Percentiles rank a stretch among this genome's conserved stretches.
Evolutionary conservation across 352 stramenopile species (phyloP).

Genomic region (Globisporangium mamillatum): DNA sequence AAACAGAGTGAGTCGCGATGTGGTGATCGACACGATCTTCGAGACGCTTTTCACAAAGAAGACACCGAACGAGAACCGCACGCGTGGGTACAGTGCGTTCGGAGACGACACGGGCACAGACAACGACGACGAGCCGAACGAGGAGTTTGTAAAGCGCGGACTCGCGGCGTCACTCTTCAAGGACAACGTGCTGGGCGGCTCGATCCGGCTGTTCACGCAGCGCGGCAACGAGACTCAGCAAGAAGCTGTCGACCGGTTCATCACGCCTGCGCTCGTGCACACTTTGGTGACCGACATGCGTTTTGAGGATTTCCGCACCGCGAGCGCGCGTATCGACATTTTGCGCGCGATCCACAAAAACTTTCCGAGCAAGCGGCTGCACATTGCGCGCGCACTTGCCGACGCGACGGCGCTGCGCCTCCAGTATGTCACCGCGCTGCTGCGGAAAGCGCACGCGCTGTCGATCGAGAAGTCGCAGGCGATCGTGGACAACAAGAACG

Average conservation of each 20-base stretch:
- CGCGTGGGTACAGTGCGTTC: constrained; percentile 54
- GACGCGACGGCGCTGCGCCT: constrained; percentile 69
- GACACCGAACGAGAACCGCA: constrained; percentile 13
- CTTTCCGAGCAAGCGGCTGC: constrained; percentile 61
- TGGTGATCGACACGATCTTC: constrained; percentile 84
- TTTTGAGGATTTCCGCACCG: constrained; percentile 85
- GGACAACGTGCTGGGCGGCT: constrained; percentile 39
- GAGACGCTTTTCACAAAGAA: constrained; percentile 61
- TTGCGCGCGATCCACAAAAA: constrained; percentile 84
- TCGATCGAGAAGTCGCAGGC: constrained; percentile 63
- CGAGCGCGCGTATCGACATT: constrained; percentile 77
- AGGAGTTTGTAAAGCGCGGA: constrained; percentile 81
- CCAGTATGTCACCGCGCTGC: constrained; percentile 59
- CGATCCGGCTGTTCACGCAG: constrained; percentile 21
- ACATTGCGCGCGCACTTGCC: constrained; percentile 67
- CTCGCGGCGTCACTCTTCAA: constrained; percentile 77
- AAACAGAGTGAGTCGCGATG: constrained; percentile 63
- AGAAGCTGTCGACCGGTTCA: constrained; percentile 61
- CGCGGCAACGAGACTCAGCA: constrained; percentile 37
- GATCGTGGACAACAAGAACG: constrained; percentile 53
- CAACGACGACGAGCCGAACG: constrained; percentile 72
- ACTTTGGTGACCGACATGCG: constrained; percentile 76
- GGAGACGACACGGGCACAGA: constrained; percentile 76
- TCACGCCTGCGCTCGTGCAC: constrained; percentile 74
- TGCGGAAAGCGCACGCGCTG: constrained; percentile 36